phyloP scores from a whole-genome alignment of 306 rosid species.

The Cyamopsis tetragonoloba region DNA sequence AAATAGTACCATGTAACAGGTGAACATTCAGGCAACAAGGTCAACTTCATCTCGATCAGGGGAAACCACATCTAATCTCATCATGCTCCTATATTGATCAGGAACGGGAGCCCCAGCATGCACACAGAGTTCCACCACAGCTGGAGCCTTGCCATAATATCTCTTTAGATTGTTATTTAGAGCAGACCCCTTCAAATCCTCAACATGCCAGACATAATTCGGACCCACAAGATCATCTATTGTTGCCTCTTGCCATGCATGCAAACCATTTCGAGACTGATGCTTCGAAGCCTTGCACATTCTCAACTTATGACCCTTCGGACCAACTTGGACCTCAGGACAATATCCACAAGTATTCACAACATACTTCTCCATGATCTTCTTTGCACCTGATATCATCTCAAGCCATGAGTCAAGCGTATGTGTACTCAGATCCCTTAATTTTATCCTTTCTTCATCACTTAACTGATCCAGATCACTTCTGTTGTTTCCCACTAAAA shows the following conservation, averaged over 20 bases:
- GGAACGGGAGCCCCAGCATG: conserved; percentile 78
- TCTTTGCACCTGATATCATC: conserved; percentile 67
- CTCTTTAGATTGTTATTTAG: conserved; percentile 74
- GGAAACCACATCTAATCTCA: conserved; percentile 85
- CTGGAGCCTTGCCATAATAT: conserved; percentile 87
- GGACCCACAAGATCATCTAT: conserved; percentile 65
- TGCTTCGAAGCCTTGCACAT: conserved; percentile 86
- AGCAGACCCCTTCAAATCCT: conserved; percentile 49
- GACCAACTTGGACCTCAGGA: conserved; percentile 83
- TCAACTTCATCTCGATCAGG: conserved; percentile 75
- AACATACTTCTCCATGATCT: conserved; percentile 65
- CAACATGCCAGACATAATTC: conserved; percentile 84
- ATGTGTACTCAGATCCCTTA: conserved; percentile 39
- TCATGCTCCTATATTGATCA: conserved; percentile 62
- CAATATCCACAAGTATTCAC: conserved; percentile 83
- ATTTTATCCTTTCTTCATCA: conserved; percentile 23
- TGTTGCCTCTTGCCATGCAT: conserved; percentile 91
- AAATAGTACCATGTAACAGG: no score
- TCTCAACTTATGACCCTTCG: conserved; percentile 87
- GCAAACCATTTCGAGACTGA: conserved; percentile 82
- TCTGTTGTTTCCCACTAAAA: conserved; percentile 22
- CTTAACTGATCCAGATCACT: conserved; percentile 27
- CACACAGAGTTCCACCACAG: conserved; percentile 82
- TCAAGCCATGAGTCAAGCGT: conserved; percentile 69
- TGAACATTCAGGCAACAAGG: conserved; percentile 68